Conservation (phyloP, 2,329 filamentous ascomycete species). For the Sporothrix luriei region DNA sequence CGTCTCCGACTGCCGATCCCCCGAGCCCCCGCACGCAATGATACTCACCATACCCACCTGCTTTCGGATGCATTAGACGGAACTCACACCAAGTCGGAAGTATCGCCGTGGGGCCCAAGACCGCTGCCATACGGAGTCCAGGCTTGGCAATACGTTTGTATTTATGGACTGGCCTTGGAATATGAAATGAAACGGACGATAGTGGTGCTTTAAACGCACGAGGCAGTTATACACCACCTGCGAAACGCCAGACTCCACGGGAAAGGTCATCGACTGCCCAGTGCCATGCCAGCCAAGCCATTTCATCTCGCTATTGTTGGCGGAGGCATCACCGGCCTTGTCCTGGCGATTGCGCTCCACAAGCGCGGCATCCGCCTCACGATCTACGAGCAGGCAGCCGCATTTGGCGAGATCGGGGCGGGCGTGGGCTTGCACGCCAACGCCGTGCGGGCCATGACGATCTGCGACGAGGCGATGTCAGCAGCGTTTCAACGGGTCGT, state of each 20-base stretch:
- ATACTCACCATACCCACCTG: neutral
- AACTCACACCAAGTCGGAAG: neutral
- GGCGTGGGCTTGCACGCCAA: constrained; percentile 46
- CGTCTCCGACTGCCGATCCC: neutral
- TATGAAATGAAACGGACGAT: too few species aligned
- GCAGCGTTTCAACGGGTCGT: constrained; percentile 40
- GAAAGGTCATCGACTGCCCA: neutral
- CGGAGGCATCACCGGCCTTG: constrained; percentile 48
- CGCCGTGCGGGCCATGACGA: constrained; percentile 41
- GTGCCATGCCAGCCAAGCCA: constrained; percentile 25
- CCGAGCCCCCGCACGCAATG: neutral
- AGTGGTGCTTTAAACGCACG: too few species aligned
- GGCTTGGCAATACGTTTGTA: neutral
- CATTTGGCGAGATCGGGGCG: constrained; percentile 45
- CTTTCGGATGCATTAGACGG: constrained; percentile 11
- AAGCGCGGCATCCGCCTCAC: constrained; percentile 41
- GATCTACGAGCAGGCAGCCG: constrained; percentile 44
- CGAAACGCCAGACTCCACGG: neutral
- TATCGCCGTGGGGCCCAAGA: neutral
- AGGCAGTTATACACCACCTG: neutral
- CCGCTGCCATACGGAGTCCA: too few species aligned
- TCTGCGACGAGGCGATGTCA: constrained; percentile 40
- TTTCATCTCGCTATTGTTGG: constrained; percentile 46
- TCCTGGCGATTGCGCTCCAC: constrained; percentile 43
- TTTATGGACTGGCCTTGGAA: neutral